phyloP scores from a whole-genome alignment of 352 stramenopile species.

The Globisporangium canariense region DNA sequence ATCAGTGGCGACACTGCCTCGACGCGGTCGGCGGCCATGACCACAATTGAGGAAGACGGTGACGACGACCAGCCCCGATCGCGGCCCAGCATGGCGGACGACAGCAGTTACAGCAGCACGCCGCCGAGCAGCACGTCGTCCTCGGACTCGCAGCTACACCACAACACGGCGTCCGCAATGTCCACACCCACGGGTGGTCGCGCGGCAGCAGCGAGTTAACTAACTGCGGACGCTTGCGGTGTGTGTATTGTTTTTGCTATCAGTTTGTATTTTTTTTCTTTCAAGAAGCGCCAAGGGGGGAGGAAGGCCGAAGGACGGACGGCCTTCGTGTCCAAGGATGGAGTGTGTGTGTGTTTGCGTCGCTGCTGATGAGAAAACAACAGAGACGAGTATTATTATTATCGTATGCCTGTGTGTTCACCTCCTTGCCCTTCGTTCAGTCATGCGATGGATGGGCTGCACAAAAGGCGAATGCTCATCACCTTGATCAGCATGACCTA shows the following conservation, averaged over 20 bases:
- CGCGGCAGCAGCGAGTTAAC: conserved; percentile 25
- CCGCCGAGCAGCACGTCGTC: conserved; percentile 34
- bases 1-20: background rate
- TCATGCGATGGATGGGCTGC: background rate
- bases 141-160: conserved; percentile 14
- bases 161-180: conserved; percentile 2
- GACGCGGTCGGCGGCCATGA: conserved; percentile 15
- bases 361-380: background rate
- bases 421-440: background rate
- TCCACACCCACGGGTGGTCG: conserved; percentile 13
- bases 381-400: conserved; percentile 1
- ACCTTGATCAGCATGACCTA: background rate
- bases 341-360: background rate
- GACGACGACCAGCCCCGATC: conserved; percentile 14
- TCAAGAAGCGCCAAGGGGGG: background rate
- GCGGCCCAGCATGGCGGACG: conserved; percentile 30
- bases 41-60: conserved; percentile 26
- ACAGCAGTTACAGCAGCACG: conserved; percentile 36
- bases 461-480: no score
- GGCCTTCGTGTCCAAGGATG: background rate
- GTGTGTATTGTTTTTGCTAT: conserved; percentile 4
- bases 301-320: background rate
- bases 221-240: background rate
- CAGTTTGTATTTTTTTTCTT: background rate
- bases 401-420: background rate